phyloP scores from a whole-genome alignment of 2,329 filamentous ascomycete genomes.

The Nigrospora oryzae region DNA sequence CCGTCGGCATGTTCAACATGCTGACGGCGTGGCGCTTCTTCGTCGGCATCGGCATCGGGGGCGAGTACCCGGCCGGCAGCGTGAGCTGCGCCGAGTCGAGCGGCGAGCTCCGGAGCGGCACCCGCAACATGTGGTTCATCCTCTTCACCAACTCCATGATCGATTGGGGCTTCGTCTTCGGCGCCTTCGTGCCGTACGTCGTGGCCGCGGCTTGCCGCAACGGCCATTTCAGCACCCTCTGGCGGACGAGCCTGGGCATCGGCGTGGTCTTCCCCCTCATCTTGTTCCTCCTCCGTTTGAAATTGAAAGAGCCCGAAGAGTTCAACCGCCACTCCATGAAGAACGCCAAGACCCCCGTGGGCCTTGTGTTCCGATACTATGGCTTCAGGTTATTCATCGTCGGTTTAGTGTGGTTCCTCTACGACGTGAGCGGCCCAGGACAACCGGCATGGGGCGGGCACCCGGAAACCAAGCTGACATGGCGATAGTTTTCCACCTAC shows the following conservation, averaged over 20 bases:
- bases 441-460: too few relatives aligned
- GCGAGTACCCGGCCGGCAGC: slow-evolving; percentile 75
- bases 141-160: slow-evolving; percentile 87
- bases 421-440: slow-evolving; percentile 43
- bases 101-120: slow-evolving; percentile 70
- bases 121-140: slow-evolving; percentile 85
- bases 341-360: slow-evolving; percentile 46
- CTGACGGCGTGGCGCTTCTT: slow-evolving; percentile 82
- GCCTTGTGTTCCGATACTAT: slow-evolving; percentile 56
- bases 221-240: slow-evolving; percentile 63
- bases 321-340: slow-evolving; percentile 65
- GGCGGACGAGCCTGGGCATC: slow-evolving; percentile 73
- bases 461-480: not conserved
- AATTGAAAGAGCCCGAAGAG: slow-evolving; percentile 70
- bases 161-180: slow-evolving; percentile 73
- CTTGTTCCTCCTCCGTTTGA: slow-evolving; percentile 62
- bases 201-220: slow-evolving; percentile 48
- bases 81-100: slow-evolving; percentile 80
- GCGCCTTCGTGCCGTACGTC: slow-evolving; percentile 64
- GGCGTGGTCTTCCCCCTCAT: slow-evolving; percentile 70
- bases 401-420: slow-evolving; percentile 76
- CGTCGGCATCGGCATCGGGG: slow-evolving; percentile 68
- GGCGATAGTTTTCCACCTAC: slow-evolving; percentile 62
- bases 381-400: slow-evolving; percentile 64
- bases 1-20: slow-evolving; percentile 66